Evolutionary conservation across 2,329 filamentous ascomycete species (phyloP).

Genomic region (Diplodia intermedia): DNA sequence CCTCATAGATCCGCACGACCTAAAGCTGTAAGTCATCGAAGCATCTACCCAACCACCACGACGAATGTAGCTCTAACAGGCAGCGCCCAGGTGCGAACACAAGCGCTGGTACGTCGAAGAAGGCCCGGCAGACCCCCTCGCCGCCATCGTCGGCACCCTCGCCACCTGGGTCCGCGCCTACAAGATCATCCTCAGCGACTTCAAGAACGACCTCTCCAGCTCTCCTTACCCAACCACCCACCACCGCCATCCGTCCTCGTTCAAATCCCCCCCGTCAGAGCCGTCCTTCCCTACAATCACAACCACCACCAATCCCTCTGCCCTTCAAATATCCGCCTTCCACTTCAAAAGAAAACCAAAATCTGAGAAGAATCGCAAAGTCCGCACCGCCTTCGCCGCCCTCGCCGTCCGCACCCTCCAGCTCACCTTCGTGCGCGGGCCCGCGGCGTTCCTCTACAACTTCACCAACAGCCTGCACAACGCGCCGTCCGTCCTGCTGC

Average conservation of each 20-base stretch:
- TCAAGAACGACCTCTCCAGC: constrained; percentile 9
- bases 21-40: constrained; percentile 1
- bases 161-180: constrained; percentile 7
- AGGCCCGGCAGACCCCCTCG: constrained; percentile 11
- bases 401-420: neutral
- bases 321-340: neutral
- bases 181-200: constrained; percentile 6
- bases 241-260: neutral
- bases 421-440: neutral
- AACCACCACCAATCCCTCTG: neutral
- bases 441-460: neutral
- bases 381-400: neutral
- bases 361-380: neutral
- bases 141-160: constrained; percentile 7
- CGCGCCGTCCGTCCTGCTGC: constrained; percentile 2
- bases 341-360: too few relatives aligned
- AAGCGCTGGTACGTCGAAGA: constrained; percentile 22
- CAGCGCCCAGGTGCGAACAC: neutral
- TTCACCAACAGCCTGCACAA: neutral
- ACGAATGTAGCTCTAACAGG: neutral
- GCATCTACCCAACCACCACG: neutral
- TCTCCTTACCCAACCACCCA: neutral
- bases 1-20: neutral
- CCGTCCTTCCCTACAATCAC: neutral
- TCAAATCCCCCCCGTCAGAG: neutral